Evolutionary conservation across 495 filamentous ascomycete species (phyloP), one percentile per base, ranked within the genome.

Genomic region (Penicillium cosmopolitanum): DNA sequence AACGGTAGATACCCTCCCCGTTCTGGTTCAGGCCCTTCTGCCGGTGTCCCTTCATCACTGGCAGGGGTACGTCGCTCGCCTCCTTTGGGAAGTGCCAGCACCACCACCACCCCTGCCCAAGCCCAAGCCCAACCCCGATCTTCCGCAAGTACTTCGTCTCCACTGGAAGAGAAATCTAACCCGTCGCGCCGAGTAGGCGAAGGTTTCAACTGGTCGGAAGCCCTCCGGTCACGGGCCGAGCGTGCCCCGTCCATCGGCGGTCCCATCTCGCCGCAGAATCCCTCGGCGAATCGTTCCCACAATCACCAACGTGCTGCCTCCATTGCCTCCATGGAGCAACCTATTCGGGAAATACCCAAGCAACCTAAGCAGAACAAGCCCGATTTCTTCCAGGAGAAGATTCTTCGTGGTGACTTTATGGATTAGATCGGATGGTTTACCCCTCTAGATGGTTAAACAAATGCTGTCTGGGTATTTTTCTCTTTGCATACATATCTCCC

Each of bases 331-430:
- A 87, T 85, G 88, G 85, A 87, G 63, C 79, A 80, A 60, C 85
- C 90, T 9, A 73, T 85, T 36, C 85, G 84, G 57, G 87, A 91
- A 64, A 86, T 92, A 71, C 86, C 88, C 21, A 83, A 80, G 25
- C 82, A 87, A 44, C 85, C 85, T 13, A 83, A 84, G 70, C 82
- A 85, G 58, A 84, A 81, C 56, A 88, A 91, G 70, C 92, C 92
- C 13, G 95, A 98, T 77, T 87, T 86, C 64, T 92, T 97, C 78
- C 91, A 96, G 75, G 95, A 98, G 82, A 85, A 96, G 61, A 97
- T 98, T 63, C 80, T 98, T 58, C 93, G 96, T 74, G 95, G 95
- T 34, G 95, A 98, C 65, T 97, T 98, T 68, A 97, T 98, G 92
- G 95, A 98, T 67, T 98, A 81, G 50, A 38, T n/a, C 1, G 36